Conservation (phyloP, 2,329 filamentous ascomycete genomes). For the Colletotrichum lini region DNA sequence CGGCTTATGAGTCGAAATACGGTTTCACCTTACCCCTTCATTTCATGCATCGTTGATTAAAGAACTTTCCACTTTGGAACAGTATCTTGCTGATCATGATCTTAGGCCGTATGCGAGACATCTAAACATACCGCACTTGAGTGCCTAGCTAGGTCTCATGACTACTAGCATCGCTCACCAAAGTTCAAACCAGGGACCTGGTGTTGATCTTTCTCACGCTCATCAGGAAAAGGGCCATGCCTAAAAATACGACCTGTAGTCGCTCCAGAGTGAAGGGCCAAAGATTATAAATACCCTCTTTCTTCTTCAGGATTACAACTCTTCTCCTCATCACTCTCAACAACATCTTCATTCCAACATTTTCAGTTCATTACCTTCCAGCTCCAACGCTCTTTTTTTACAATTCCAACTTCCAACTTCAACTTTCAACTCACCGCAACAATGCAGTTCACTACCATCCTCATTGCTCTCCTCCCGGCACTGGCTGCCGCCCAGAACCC, state of each 20-base stretch:
- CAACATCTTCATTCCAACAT: neutral
- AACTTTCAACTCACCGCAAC: neutral
- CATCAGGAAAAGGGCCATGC: neutral
- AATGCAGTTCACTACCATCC: constrained; percentile 1
- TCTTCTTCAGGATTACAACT: neutral
- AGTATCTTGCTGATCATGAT: too few relatives aligned
- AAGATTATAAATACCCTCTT: neutral
- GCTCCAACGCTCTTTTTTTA: too few relatives aligned
- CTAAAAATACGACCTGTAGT: neutral
- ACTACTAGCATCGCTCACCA: neutral
- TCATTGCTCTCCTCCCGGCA: neutral
- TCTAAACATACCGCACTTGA: neutral
- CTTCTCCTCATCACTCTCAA: neutral
- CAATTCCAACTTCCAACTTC: neutral
- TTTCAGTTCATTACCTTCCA: neutral
- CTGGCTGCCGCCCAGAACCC: neutral
- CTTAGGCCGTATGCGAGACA: too few relatives aligned
- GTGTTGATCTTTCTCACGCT: neutral
- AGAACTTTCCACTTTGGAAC: too few relatives aligned
- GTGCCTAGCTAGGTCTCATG: neutral
- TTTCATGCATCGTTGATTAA: neutral
- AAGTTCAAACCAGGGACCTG: neutral
- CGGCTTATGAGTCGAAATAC: too few relatives aligned
- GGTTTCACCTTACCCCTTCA: neutral
- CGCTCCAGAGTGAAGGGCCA: neutral